Base-by-base conservation (phyloP, 192 early-diverging fungal species). In the Rhizophagus sp. region DNA sequence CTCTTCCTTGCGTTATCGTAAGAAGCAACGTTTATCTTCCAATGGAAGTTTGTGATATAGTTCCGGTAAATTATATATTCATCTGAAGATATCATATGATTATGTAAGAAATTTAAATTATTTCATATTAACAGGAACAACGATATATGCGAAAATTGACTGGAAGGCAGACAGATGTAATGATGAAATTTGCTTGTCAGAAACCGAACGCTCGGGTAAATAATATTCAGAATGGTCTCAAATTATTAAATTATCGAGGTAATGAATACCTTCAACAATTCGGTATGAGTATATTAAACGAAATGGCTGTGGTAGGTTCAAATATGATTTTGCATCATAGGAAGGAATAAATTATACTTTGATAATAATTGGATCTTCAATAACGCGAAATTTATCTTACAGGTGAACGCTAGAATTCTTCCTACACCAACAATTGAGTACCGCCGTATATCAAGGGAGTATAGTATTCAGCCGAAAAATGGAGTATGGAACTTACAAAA, bases 151-250 rank as follows among this genome's bases (percentile, higher is more conserved):
- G 93, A 74, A 96, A 96, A 80, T 83, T 97, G 44, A 91, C 94
- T 76, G 93, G 96, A 70, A 83, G 84, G 34, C 92, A 96, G 86
- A 97, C 96, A 0, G 92, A 94, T 0, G 95, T 97, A 79, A 97
- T 98, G 96, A 97, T 98, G 79, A 95, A 91, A 36, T 96, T 95
- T 82, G 95, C 96, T 0, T 94, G 94, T 78, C 91, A 94, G 83
- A 87, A 86, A n/a, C 97, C 97, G 1, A 85, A 87, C 66, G 88
- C 93, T 25, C 93, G 97, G 64, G 89, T 90, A 73, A 89, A 92
- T 82, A 94, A 92, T 78, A 98, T 98, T 79, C 89, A 86, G 10
- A 87, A 93, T 25, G 92, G 91, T 9, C 83, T 95, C 39, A 82
- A 84, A 5, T 83, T 93, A 63, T 83, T 97, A 3, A 80, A 91